Percentiles rank a stretch among this genome's conserved stretches.
phyloP scores from a whole-genome alignment of 192 early-diverging fungal genomes.

The Haplosporangium gracile region DNA sequence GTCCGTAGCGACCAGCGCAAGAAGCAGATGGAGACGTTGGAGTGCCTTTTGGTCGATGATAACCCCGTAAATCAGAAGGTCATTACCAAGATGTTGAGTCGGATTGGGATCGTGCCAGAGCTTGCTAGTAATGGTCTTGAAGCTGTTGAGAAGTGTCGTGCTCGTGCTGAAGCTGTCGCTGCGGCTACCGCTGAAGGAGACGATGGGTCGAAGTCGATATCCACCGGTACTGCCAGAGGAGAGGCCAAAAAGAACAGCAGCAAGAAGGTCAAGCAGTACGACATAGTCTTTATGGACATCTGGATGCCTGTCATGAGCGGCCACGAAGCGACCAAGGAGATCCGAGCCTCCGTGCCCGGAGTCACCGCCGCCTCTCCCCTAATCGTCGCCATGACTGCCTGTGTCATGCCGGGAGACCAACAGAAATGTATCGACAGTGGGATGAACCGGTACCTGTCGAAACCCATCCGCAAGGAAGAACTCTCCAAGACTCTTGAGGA shows the following conservation, averaged over 20 bases:
- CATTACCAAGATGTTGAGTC: slow-evolving; percentile 24
- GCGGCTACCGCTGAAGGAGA: background rate
- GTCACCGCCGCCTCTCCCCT: slow-evolving; percentile 6
- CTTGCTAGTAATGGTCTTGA: slow-evolving; percentile 45
- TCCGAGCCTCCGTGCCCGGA: slow-evolving; percentile 24
- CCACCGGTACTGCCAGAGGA: background rate
- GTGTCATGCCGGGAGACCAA: slow-evolving; percentile 37
- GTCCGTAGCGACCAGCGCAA: slow-evolving; percentile 10
- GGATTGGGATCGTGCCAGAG: slow-evolving; percentile 29
- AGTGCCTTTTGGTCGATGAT: slow-evolving; percentile 50
- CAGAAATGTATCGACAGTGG: slow-evolving; percentile 49
- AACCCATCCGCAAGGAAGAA: slow-evolving; percentile 59
- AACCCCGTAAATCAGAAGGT: slow-evolving; percentile 57
- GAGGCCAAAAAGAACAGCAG: background rate
- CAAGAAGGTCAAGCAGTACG: slow-evolving; percentile 38
- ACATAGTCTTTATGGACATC: slow-evolving; percentile 52
- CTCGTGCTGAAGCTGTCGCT: slow-evolving; percentile 20
- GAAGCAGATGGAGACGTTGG: slow-evolving; percentile 15
- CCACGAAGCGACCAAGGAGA: slow-evolving; percentile 28
- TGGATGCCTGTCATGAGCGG: slow-evolving; percentile 43
- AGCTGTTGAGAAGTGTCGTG: slow-evolving; percentile 21
- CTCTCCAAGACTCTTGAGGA: slow-evolving; percentile 11
- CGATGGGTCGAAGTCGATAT: background rate
- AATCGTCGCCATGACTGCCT: slow-evolving; percentile 26
- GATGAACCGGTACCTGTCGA: slow-evolving; percentile 61